A percentile compares a stretch with the other conserved stretches of the same genome.
Conservation (phyloP, 192 early-diverging fungal species). For the Coemansia sp. region DNA sequence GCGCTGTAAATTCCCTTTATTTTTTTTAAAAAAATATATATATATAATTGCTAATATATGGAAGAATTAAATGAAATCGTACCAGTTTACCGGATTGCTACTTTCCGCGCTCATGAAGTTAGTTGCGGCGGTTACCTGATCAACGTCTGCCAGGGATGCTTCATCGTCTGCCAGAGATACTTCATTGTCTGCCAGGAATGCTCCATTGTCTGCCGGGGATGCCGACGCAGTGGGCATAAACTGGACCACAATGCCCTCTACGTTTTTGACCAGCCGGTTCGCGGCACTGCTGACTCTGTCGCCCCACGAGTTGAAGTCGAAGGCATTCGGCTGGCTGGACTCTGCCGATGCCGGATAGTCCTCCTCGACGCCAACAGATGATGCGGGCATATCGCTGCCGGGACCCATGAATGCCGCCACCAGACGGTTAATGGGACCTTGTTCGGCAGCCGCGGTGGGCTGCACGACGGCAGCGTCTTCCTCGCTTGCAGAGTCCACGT, state of each 20-base stretch:
- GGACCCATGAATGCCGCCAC: conserved; percentile 1
- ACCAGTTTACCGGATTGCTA: conserved; percentile 2
- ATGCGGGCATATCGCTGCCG: background rate
- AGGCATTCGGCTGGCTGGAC: background rate
- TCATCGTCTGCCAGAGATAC: background rate
- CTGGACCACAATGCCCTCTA: conserved; percentile 22
- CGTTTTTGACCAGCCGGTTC: conserved; percentile 29
- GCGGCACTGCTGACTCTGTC: conserved; percentile 34
- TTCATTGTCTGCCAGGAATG: background rate
- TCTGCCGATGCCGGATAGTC: background rate
- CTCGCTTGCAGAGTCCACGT: background rate
- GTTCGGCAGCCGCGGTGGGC: background rate
- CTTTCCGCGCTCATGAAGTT: background rate
- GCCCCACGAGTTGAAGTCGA: conserved; percentile 45
- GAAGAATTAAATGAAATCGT: background rate
- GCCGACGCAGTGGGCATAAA: conserved; percentile 15
- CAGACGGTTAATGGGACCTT: conserved; percentile 12
- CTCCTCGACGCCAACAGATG: background rate
- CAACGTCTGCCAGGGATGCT: background rate
- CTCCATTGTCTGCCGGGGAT: background rate
- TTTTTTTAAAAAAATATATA: no score
- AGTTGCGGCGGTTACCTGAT: conserved; percentile 6
- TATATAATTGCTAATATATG: no score
- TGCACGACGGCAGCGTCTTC: no score
- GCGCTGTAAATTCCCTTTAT: no score